Evolutionary conservation across 768 basidiomycete species (phyloP).

Genomic region (Daedalea quercina): DNA sequence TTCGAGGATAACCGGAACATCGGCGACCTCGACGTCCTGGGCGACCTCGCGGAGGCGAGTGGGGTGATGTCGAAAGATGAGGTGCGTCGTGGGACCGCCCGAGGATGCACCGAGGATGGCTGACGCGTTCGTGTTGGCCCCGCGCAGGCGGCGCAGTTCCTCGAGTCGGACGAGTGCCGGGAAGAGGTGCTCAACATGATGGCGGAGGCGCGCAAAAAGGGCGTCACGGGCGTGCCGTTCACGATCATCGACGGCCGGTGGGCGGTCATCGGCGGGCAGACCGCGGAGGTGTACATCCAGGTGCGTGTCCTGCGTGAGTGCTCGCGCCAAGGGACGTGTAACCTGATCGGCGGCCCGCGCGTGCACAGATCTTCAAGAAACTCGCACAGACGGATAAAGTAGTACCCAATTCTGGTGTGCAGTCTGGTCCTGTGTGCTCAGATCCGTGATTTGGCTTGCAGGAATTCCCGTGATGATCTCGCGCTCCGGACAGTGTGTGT

Average conservation of each 20-base stretch:
- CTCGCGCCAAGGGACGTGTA: no score
- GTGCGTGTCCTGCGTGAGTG: constrained; percentile 28
- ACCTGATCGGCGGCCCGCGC: background rate
- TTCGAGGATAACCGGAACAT: constrained; percentile 62
- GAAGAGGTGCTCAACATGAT: constrained; percentile 60
- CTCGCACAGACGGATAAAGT: constrained; percentile 27
- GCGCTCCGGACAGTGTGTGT: no score
- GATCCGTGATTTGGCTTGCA: background rate
- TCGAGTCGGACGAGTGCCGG: constrained; percentile 58
- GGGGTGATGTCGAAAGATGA: constrained; percentile 54
- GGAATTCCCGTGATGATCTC: background rate
- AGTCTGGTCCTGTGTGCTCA: constrained; percentile 3
- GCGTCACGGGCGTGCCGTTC: constrained; percentile 75
- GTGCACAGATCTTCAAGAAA: constrained; percentile 39
- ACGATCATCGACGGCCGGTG: constrained; percentile 74
- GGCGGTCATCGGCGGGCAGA: constrained; percentile 71
- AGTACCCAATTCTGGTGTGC: background rate
- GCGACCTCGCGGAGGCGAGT: constrained; percentile 46
- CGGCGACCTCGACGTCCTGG: constrained; percentile 49
- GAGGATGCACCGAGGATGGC: background rate
- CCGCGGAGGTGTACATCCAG: constrained; percentile 63
- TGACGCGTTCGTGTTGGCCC: background rate
- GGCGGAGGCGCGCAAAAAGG: constrained; percentile 52
- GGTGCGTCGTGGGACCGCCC: constrained; percentile 31
- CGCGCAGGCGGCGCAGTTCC: constrained; percentile 52